Evolutionary conservation across 768 basidiomycete genomes (phyloP), one percentile per base, ranked within the genome.

Genomic region (Boletus pseudopeckii): DNA sequence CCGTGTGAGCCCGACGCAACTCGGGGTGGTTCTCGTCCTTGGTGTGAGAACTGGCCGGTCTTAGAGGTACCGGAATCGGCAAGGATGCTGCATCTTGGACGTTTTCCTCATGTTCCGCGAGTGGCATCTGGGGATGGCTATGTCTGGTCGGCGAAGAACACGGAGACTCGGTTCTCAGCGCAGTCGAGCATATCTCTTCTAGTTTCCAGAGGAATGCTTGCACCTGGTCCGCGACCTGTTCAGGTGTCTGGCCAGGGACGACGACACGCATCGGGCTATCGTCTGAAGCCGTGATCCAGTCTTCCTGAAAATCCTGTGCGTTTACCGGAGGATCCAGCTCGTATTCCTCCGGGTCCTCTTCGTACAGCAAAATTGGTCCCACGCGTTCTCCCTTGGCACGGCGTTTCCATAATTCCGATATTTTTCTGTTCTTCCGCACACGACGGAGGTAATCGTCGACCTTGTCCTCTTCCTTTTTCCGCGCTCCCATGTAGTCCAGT

Each of bases 401-500:
- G 45, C 66, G 64, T 43, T 50, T 60, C 65, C 68, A 64, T 2
- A 63, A 24, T 13, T 64, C 63, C 56, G 60, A 58, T 40, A 59
- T 65, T 40, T 58, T 62, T 9, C 40, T 56, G 58, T 75, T 74
- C 43, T 63, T 63, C 18, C 61, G 61, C 17, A 57, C 60, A n/a
- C 66, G 64, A n/a, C 59, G 65, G 34, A 64, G 50, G 41, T 67
- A 68, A 13, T 65, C 65, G 15, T 66, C 61, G 2, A 65, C 66
- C 52, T 70, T 77, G 45, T 64, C 64, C 4, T 60, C 55, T 57
- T 78, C 78, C 42, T 54, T 67, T 49, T 63, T 57, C 18, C 72
- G 68, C 1, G 76, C 73, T 24, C 64, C 71, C 40, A 68, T 57
- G 48, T 72, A 75, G 61, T 83, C 73, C n/a, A 86, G 74, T 57